phyloP scores from a whole-genome alignment of 108 stramenopile genomes.

The Schizochytrium sp. region DNA sequence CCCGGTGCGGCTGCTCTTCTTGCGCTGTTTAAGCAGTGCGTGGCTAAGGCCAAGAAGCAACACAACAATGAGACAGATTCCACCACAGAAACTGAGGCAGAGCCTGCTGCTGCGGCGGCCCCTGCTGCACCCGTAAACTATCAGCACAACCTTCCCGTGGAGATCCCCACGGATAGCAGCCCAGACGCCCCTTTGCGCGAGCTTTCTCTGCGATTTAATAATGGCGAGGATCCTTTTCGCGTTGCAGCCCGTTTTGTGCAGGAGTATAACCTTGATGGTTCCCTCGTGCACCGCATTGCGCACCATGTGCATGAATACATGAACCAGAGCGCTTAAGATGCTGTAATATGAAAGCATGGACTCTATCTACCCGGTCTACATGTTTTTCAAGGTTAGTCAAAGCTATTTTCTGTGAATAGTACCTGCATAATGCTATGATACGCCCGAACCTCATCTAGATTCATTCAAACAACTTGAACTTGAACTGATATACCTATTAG shows the following conservation, averaged over 20 bases:
- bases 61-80: background rate
- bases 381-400: no score
- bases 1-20: slow-evolving; percentile 16
- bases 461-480: no score
- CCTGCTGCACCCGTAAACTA: background rate
- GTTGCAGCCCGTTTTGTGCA: slow-evolving; percentile 45
- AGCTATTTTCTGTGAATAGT: no score
- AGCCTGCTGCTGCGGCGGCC: background rate
- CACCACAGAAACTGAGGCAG: background rate
- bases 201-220: background rate
- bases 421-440: no score
- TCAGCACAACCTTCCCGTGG: slow-evolving; percentile 50
- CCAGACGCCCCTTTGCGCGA: slow-evolving; percentile 4
- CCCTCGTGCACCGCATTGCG: slow-evolving; percentile 44
- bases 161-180: slow-evolving; percentile 48
- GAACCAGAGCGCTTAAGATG: background rate
- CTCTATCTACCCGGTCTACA: no score
- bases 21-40: slow-evolving; percentile 14
- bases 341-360: no score
- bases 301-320: slow-evolving; percentile 52
- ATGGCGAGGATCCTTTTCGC: slow-evolving; percentile 24
- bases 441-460: no score
- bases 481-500: no score
- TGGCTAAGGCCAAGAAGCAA: slow-evolving; percentile 47
- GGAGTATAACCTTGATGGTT: slow-evolving; percentile 23